phyloP scores from a whole-genome alignment of 2,329 filamentous ascomycete species.

The Elsinoe perseae region DNA sequence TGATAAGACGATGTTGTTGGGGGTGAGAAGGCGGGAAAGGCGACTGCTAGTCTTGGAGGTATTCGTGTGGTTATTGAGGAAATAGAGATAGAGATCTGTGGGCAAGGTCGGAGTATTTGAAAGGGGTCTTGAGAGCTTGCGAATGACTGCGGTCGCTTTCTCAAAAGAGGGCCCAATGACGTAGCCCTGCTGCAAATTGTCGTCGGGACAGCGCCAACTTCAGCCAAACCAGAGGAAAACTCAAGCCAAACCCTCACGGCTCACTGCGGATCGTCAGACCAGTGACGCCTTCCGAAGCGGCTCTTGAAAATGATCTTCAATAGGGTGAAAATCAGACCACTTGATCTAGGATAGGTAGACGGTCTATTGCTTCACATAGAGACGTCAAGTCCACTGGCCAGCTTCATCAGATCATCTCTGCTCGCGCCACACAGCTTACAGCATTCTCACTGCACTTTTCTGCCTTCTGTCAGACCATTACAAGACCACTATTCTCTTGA shows the following conservation, averaged over 20 bases:
- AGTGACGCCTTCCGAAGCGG: conserved; percentile 8
- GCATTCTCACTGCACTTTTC: neutral
- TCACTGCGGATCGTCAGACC: conserved; percentile 8
- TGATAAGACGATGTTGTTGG: conserved; percentile 10
- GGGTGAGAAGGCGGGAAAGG: conserved; percentile 10
- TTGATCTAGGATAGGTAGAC: neutral
- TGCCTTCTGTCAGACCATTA: neutral
- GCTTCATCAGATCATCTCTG: neutral
- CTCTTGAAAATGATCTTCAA: neutral
- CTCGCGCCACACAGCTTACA: neutral
- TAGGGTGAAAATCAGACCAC: conserved; percentile 8
- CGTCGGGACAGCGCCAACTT: neutral
- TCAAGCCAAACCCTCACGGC: neutral
- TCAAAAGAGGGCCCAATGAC: conserved; percentile 13
- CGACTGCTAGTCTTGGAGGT: neutral
- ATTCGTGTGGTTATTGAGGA: conserved; percentile 9
- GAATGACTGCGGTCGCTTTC: neutral
- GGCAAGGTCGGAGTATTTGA: neutral
- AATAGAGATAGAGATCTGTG: conserved; percentile 9
- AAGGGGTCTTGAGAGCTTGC: conserved; percentile 6
- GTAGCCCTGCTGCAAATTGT: neutral
- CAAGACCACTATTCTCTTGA: neutral
- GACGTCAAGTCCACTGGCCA: neutral
- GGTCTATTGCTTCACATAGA: neutral
- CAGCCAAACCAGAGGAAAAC: neutral